Evolutionary conservation across 352 stramenopile genomes (phyloP), one percentile per base, ranked within the genome.

Genomic region (Peronosclerospora sorghi): DNA sequence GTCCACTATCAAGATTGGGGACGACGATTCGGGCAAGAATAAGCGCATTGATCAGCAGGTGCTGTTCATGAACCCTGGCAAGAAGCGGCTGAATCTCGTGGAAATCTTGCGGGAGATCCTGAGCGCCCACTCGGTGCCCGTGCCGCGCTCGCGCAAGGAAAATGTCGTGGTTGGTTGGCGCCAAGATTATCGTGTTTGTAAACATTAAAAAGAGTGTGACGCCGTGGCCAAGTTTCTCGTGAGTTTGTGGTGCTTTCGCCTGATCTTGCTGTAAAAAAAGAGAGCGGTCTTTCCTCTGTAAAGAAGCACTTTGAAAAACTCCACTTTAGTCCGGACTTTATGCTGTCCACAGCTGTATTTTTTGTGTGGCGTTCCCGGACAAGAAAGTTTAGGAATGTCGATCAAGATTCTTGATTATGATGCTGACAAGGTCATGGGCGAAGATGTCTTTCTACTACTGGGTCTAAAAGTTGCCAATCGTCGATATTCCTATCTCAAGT

Each of bases 201-300:
- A n/a, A n/a, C n/a, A n/a, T n/a, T n/a, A n/a, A n/a, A n/a, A n/a
- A n/a, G n/a, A n/a, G n/a, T n/a, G n/a, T n/a, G n/a, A n/a, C n/a
- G n/a, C n/a, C n/a, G n/a, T 69, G 45, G 32, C n/a, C n/a, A n/a
- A n/a, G n/a, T n/a, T n/a, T n/a, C n/a, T n/a, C n/a, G 66, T 76
- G 32, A 68, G 56, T 13, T 50, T 90, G 12, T 90, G 75, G 78
- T 83, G 61, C 32, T 70, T 90, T 21, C 78, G 78, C 8, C 30
- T 87, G 15, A 61, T 90, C 18, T 53, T 90, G 23, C 49, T 87
- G 5, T 90, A 19, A 90, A 90, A 53, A 85, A 84, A 45, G 75
- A 86, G 18, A 80, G 58, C 18, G 78, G 75, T 8, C 35, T 86
- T 15, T 73, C 81, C 29, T 51, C 60, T 2, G 59, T 90, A 19